A percentile compares a stretch with the other conserved stretches of the same genome.
phyloP scores from a whole-genome alignment of 2,329 filamentous ascomycete genomes.

The Stagonosporopsis rhizophila region DNA sequence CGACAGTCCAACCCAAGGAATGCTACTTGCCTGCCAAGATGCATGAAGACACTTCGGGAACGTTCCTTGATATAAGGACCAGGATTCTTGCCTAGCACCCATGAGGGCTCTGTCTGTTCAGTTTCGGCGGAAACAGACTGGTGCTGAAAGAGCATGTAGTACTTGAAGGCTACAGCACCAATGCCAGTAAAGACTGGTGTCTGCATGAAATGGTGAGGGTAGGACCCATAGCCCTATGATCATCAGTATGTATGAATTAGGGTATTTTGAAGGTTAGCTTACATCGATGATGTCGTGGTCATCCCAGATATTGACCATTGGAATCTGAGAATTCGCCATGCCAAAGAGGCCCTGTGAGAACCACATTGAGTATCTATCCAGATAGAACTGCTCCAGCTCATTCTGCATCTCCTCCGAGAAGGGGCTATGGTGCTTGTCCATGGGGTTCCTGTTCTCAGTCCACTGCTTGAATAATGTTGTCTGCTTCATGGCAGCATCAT shows the following conservation, averaged over 20 bases:
- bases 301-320: conserved; percentile 98
- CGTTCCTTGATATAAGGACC: conserved; percentile 90
- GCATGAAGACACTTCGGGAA: conserved; percentile 86
- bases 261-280: conserved; percentile 21
- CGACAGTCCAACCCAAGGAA: conserved; percentile 90
- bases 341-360: conserved; percentile 95
- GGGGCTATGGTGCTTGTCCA: conserved; percentile 78
- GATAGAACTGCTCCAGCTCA: conserved; percentile 86
- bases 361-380: conserved; percentile 90
- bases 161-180: conserved; percentile 94
- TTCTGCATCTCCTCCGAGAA: conserved; percentile 85
- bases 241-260: conserved; percentile 62
- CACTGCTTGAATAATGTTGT: conserved; percentile 81
- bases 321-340: conserved; percentile 92
- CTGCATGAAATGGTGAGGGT: conserved; percentile 89
- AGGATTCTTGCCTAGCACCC: conserved; percentile 79
- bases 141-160: conserved; percentile 98
- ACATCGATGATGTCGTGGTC: conserved; percentile 73
- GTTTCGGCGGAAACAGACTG: conserved; percentile 85
- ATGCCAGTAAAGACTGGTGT: conserved; percentile 89
- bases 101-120: conserved; percentile 84
- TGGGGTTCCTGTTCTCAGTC: conserved; percentile 79
- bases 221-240: conserved; percentile 82
- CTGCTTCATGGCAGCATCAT: conserved; percentile 80
- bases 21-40: conserved; percentile 77